Evolutionary conservation across 352 stramenopile species (phyloP).

Genomic region (Pythium sukuiense): DNA sequence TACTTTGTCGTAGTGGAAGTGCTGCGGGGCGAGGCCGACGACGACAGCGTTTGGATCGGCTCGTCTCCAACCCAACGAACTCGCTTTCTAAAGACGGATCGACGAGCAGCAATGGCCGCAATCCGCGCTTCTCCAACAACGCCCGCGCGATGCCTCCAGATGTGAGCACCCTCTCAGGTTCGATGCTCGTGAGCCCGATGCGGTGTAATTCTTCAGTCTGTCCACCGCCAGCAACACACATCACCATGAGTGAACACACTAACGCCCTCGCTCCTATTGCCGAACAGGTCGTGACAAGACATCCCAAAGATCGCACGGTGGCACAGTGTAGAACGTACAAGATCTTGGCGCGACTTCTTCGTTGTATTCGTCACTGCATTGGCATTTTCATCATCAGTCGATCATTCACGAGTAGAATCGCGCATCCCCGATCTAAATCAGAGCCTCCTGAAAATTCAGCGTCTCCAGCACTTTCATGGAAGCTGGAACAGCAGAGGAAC

Average conservation of each 20-base stretch:
- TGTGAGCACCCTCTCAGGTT: constrained; percentile 43
- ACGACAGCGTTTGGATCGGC: constrained; percentile 58
- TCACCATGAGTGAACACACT: neutral
- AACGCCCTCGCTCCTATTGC: neutral
- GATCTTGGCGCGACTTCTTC: constrained; percentile 46
- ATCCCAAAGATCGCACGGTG: neutral
- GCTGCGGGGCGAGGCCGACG: constrained; percentile 44
- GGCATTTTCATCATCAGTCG: neutral
- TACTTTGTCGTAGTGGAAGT: constrained; percentile 64
- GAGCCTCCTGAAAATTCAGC: neutral
- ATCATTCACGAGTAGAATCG: neutral
- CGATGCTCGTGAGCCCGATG: constrained; percentile 44
- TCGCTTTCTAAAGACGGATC: constrained; percentile 45
- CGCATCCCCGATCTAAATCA: constrained; percentile 6
- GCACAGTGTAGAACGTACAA: constrained; percentile 29
- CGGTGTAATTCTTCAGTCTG: constrained; percentile 47
- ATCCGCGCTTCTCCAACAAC: constrained; percentile 34
- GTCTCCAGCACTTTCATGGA: constrained; percentile 1
- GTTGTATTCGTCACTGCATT: constrained; percentile 67
- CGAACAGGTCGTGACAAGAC: constrained; percentile 1
- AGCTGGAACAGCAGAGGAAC: constrained; percentile 10
- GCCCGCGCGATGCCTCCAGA: constrained; percentile 43
- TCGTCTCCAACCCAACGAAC: constrained; percentile 39
- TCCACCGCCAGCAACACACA: neutral
- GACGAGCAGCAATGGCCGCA: constrained; percentile 50